A percentile compares a stretch with the other conserved stretches of the same genome.
Conservation (phyloP, 2,329 filamentous ascomycete species). For the Aureobasidium sp. region DNA sequence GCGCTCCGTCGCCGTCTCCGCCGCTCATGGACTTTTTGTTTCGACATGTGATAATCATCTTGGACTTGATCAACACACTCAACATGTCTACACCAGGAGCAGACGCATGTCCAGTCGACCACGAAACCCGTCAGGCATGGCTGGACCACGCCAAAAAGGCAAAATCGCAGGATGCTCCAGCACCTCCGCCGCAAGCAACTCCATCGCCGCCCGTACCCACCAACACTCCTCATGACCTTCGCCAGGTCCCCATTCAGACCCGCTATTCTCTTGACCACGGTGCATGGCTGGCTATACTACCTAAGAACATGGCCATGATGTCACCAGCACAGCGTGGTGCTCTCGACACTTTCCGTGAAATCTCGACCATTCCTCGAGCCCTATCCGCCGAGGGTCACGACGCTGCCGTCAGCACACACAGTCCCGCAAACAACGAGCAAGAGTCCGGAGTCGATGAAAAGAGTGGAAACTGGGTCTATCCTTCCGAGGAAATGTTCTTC, state of each 20-base stretch:
- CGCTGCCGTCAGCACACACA: constrained; percentile 22
- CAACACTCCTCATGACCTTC: constrained; percentile 28
- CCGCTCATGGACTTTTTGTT: background rate
- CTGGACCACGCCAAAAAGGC: constrained; percentile 48
- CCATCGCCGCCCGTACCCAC: constrained; percentile 27
- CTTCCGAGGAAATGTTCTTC: constrained; percentile 95
- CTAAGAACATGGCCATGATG: constrained; percentile 20
- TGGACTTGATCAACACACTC: background rate
- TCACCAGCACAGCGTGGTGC: constrained; percentile 29
- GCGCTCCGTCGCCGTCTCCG: background rate
- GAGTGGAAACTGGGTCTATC: constrained; percentile 93
- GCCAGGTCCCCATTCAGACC: constrained; percentile 18
- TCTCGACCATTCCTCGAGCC: constrained; percentile 64
- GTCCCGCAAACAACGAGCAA: constrained; percentile 65
- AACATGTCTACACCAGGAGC: constrained; percentile 6
- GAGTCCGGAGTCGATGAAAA: constrained; percentile 64
- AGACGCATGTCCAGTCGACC: constrained; percentile 71
- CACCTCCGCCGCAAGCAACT: constrained; percentile 29
- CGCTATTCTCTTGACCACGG: constrained; percentile 29
- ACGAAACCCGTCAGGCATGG: constrained; percentile 83
- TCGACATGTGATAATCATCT: constrained; percentile 2
- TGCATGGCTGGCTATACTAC: constrained; percentile 23
- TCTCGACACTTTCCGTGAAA: constrained; percentile 61
- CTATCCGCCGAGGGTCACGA: constrained; percentile 32
- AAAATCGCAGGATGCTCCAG: constrained; percentile 15